A percentile compares a stretch with the other conserved stretches of the same genome.
phyloP scores from a whole-genome alignment of 768 basidiomycete genomes.

The Pleurotus ostreatus region DNA sequence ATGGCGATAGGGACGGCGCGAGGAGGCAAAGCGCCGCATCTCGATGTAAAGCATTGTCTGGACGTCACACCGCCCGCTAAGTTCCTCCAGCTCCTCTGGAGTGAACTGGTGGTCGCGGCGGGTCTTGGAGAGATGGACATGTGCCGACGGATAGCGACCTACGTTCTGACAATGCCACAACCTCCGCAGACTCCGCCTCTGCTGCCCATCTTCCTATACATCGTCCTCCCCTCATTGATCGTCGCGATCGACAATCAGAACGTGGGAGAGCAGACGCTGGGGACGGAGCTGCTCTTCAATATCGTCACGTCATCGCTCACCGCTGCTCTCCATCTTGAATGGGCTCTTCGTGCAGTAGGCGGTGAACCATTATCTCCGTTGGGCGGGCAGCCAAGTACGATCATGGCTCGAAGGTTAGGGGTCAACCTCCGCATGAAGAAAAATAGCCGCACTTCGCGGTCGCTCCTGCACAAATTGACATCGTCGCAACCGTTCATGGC shows the following conservation, averaged over 20 bases:
- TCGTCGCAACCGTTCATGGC: slow-evolving; percentile 63
- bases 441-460: slow-evolving; percentile 42
- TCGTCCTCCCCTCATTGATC: slow-evolving; percentile 61
- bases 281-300: slow-evolving; percentile 60
- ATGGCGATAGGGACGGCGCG: slow-evolving; percentile 53
- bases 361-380: slow-evolving; percentile 46
- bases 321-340: slow-evolving; percentile 66
- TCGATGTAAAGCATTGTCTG: slow-evolving; percentile 69
- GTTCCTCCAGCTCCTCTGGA: slow-evolving; percentile 69
- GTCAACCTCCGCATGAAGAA: slow-evolving; percentile 53
- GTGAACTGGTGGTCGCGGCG: slow-evolving; percentile 51
- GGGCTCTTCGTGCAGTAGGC: slow-evolving; percentile 54
- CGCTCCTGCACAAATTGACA: slow-evolving; percentile 56
- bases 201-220: slow-evolving; percentile 69
- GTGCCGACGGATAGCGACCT: slow-evolving; percentile 62
- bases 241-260: slow-evolving; percentile 49
- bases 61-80: slow-evolving; percentile 50
- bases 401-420: slow-evolving; percentile 65
- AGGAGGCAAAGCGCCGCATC: slow-evolving; percentile 55
- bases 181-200: slow-evolving; percentile 49
- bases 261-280: slow-evolving; percentile 47
- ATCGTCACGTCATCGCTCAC: slow-evolving; percentile 65
- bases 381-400: slow-evolving; percentile 54
- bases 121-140: slow-evolving; percentile 58
- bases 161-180: slow-evolving; percentile 62